A percentile compares a stretch with the other conserved stretches of the same genome.
phyloP scores from a whole-genome alignment of 2,329 filamentous ascomycete species.

The Fusarium nygamai region DNA sequence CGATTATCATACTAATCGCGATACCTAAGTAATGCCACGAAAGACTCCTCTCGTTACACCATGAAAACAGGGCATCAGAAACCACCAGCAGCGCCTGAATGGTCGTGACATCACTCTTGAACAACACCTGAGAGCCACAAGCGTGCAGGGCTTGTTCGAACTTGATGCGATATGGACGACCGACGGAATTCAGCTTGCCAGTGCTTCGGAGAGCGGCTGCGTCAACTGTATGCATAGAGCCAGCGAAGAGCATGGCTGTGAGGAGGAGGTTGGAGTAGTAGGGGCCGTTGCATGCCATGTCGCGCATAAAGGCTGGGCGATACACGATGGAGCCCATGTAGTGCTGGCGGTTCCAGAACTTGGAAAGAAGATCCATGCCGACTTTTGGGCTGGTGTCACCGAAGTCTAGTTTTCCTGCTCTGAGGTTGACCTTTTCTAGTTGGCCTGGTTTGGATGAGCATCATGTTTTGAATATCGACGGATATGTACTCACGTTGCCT shows the following conservation, averaged over 20 bases:
- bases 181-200: background rate
- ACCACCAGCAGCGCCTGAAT: conserved; percentile 5
- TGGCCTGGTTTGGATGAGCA: background rate
- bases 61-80: background rate
- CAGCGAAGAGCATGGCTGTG: conserved; percentile 62
- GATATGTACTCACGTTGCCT: conserved; percentile 18
- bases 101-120: conserved; percentile 9
- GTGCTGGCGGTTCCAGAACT: conserved; percentile 66
- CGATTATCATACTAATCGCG: conserved; percentile 18
- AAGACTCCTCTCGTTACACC: conserved; percentile 13
- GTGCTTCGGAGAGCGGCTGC: background rate
- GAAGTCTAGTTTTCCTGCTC: background rate
- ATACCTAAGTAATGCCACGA: conserved; percentile 25
- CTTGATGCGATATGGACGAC: conserved; percentile 5
- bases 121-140: background rate
- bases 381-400: conserved; percentile 52
- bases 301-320: conserved; percentile 62
- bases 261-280: conserved; percentile 67
- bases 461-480: conserved; percentile 7
- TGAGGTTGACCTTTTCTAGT: conserved; percentile 1
- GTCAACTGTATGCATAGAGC: background rate
- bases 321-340: conserved; percentile 57
- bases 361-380: conserved; percentile 58
- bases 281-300: conserved; percentile 63
- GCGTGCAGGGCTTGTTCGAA: background rate